Evolutionary conservation across 352 stramenopile species (phyloP).

Genomic region (Globisporangium cylindrosporum): DNA sequence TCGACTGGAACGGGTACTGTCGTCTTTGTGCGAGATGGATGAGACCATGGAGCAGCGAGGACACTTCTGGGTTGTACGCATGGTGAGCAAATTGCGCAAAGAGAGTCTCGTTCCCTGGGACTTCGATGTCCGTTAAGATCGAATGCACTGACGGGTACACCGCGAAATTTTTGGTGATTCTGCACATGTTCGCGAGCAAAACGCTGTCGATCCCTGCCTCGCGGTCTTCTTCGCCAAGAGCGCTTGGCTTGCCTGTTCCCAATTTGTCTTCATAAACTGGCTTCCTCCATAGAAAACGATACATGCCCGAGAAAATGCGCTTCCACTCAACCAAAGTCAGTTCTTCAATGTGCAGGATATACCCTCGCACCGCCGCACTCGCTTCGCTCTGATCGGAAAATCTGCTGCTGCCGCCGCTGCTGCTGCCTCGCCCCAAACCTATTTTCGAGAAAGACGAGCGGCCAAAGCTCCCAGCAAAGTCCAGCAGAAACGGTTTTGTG

Average conservation of each 20-base stretch:
- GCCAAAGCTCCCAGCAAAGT: slow-evolving; percentile 16
- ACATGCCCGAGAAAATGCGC: slow-evolving; percentile 65
- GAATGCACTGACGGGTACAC: slow-evolving; percentile 61
- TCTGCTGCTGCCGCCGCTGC: slow-evolving; percentile 31
- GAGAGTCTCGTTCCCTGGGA: slow-evolving; percentile 33
- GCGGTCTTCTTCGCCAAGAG: slow-evolving; percentile 15
- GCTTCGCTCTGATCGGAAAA: slow-evolving; percentile 32
- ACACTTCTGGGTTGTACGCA: slow-evolving; percentile 63
- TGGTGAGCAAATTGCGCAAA: slow-evolving; percentile 44
- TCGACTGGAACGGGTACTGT: slow-evolving; percentile 36
- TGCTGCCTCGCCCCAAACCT: slow-evolving; percentile 14
- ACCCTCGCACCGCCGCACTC: slow-evolving; percentile 47
- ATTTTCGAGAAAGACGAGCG: slow-evolving; percentile 3
- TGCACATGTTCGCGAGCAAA: slow-evolving; percentile 66
- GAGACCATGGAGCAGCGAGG: slow-evolving; percentile 56
- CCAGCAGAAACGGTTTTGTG: slow-evolving; percentile 16
- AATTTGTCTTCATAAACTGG: not conserved
- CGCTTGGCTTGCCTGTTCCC: not conserved
- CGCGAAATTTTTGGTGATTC: slow-evolving; percentile 67
- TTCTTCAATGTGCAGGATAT: slow-evolving; percentile 63
- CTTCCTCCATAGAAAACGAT: slow-evolving; percentile 41
- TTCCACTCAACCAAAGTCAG: slow-evolving; percentile 65
- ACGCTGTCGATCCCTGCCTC: slow-evolving; percentile 45
- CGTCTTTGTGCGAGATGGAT: slow-evolving; percentile 60
- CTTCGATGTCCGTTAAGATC: slow-evolving; percentile 45